Conservation (phyloP, 1,139 yeast species). For the Arxiozyma bovina region DNA sequence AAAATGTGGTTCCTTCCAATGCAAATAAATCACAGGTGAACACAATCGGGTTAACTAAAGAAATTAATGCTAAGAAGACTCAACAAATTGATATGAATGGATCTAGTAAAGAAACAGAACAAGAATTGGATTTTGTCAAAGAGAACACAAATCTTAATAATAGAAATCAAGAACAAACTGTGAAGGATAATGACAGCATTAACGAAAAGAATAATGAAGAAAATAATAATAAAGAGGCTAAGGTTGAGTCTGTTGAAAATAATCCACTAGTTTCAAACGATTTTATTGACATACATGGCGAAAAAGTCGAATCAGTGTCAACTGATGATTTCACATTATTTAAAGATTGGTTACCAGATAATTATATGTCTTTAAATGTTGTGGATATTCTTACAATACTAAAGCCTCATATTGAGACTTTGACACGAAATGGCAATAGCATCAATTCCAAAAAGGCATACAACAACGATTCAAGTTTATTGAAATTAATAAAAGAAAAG, state of each 20-base stretch:
- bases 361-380: constrained; percentile 11
- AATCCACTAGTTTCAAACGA: neutral
- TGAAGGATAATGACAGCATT: neutral
- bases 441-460: constrained; percentile 10
- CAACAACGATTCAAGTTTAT: constrained; percentile 3
- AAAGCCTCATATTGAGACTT: constrained; percentile 14
- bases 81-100: neutral
- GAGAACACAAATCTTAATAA: neutral
- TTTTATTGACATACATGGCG: neutral
- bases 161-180: neutral
- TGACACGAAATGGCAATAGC: constrained; percentile 6
- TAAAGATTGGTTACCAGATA: constrained; percentile 16
- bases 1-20: constrained; percentile 4
- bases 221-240: neutral
- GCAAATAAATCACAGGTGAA: constrained; percentile 5
- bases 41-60: neutral
- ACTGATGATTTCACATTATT: neutral
- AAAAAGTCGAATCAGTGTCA: neutral
- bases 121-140: neutral
- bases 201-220: neutral
- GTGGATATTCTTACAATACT: constrained; percentile 21
- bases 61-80: neutral
- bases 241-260: neutral
- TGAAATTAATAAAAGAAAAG: constrained; percentile 12
- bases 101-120: neutral